Base-by-base conservation (phyloP, 257 asterid genomes). In the Solanum ahanhuiri region DNA sequence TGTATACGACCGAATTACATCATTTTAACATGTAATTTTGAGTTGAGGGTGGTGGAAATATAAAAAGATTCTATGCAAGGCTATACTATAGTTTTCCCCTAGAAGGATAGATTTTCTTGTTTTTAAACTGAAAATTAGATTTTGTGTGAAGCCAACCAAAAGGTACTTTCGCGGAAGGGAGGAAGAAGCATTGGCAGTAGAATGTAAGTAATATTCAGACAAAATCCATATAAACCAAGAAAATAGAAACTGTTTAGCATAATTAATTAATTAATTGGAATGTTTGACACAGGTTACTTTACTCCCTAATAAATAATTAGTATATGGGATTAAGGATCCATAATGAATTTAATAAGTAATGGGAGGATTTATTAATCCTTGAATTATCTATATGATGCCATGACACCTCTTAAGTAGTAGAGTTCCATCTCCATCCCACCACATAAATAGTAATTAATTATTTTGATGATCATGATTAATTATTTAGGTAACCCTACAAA, bases 401-500 rank as follows among this genome's bases (percentile, higher is more conserved):
- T 77, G 83, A 15, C 83, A 43, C 64, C 63, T 41, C 83, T 43
- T 77, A 77, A 77, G 83, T 76, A 76, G 83, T 77, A 77, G 83
- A 77, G 37, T 77, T 77, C 83, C 83, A 77, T 57, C 51, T 43
- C 83, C 37, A 77, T 77, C 54, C 83, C 83, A 77, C 83, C 83
- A 77, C 34, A 77, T 43, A 23, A 43, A 5, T 75, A 39, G 34
- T 75, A 39, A 41, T 76, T 41, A 41, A 76, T 76, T 76, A 25
- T 43, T 77, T 5, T 77, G n/a, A 77, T 43, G 11, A 75, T 76
- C 60, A 76, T 76, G n/a, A 69, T 31, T 18, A 28, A 18, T 71
- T 18, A 34, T 17, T 60, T 58, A 20, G 48, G 67, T 82, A 69
- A 87, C 84, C 86, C 81, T 82, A 86, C 79, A 85, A 66, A 85